Percentiles rank a stretch among this genome's conserved stretches.
These are phyloP conservation scores for Lodderomyces jiufengensis DNA, from an alignment of 1,139 yeast species.

Conservation along the genomic window DNA sequence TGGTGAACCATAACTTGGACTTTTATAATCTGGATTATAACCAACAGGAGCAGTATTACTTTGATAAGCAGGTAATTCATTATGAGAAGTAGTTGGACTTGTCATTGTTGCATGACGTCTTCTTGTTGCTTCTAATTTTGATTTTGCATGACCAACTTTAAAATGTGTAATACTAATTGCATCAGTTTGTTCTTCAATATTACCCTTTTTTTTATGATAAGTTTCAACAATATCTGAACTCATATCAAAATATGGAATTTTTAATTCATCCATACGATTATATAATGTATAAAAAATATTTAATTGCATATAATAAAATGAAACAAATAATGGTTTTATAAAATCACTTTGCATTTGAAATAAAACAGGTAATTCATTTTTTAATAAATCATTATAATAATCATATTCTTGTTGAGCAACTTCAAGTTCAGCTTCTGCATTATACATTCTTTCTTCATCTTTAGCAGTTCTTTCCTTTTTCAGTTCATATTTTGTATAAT, in stretches of 20 bases:
- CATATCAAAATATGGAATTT: slow-evolving; percentile 92
- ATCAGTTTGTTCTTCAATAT: slow-evolving; percentile 85
- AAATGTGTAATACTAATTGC: slow-evolving; percentile 84
- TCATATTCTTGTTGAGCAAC: slow-evolving; percentile 94
- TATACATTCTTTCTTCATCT: slow-evolving; percentile 88
- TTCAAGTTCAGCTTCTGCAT: slow-evolving; percentile 83
- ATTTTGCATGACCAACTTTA: slow-evolving; percentile 82
- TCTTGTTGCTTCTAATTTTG: slow-evolving; percentile 76
- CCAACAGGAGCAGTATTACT: slow-evolving; percentile 20
- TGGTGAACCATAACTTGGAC: slow-evolving; percentile 17
- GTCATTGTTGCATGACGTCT: slow-evolving; percentile 58
- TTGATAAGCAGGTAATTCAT: slow-evolving; percentile 27
- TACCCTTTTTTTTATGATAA: slow-evolving; percentile 77
- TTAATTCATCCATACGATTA: slow-evolving; percentile 89
- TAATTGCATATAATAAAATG: slow-evolving; percentile 95
- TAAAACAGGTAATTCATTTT: slow-evolving; percentile 80
- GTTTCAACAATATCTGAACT: slow-evolving; percentile 79
- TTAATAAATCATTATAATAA: slow-evolving; percentile 91
- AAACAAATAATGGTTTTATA: slow-evolving; percentile 87
- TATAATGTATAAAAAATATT: slow-evolving; percentile 92
- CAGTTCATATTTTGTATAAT: slow-evolving; percentile 66
- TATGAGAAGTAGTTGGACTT: slow-evolving; percentile 28
- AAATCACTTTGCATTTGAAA: slow-evolving; percentile 88
- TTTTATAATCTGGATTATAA: slow-evolving; percentile 19
- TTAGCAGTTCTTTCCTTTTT: slow-evolving; percentile 81